Evolutionary conservation across 2,329 filamentous ascomycete species (phyloP), one percentile per base, ranked within the genome.

Genomic region (Teratosphaeria pseudoeucalypti): DNA sequence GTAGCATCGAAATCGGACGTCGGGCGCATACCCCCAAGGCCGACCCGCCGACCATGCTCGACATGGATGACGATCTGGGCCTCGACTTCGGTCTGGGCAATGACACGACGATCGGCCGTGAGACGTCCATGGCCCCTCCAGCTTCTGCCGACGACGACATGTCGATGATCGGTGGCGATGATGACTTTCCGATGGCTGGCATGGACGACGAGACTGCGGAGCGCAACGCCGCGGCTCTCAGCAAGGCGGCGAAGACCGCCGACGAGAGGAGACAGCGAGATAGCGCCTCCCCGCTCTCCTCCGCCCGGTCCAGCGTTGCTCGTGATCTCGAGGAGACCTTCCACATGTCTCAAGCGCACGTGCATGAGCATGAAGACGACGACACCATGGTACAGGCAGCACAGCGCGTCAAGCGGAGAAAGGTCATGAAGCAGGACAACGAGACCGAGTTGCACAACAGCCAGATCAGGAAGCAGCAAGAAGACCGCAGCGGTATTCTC

Each of bases 1-100:
- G 65, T 16, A 94, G 86, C 68, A 86, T 96, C 60, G 94, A 99
- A 85, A 81, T 90, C 67, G 94, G 92, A 70, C 88, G 92, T 85
- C 87, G 95, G 66, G 92, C 89, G 23, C 86, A 89, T 4, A 80
- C 83, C 16, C 65, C 70, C 5, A 63, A 66, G 27, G 81, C 83
- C 54, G 78, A 84, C 86, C 23, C 89, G 74, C 64, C 78, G 75
- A 72, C 78, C 32, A 75, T 78, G 59, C 77, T 78, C 58, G 86
- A 89, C 47, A 86, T 89, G 47, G 80, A 81, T 56, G 81, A 82
- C 58, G 79, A 78, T 59, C 72, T 85, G 37, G 79, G 78, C 52
- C 70, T 83, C 32, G 79, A 84, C 58, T 62, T 72, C 58, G 72
- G 69, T 16, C 61, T 77, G 59, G 74, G 73, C 1, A 69, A 71